phyloP scores from a whole-genome alignment of 306 rosid genomes.

The Inga laurina region DNA sequence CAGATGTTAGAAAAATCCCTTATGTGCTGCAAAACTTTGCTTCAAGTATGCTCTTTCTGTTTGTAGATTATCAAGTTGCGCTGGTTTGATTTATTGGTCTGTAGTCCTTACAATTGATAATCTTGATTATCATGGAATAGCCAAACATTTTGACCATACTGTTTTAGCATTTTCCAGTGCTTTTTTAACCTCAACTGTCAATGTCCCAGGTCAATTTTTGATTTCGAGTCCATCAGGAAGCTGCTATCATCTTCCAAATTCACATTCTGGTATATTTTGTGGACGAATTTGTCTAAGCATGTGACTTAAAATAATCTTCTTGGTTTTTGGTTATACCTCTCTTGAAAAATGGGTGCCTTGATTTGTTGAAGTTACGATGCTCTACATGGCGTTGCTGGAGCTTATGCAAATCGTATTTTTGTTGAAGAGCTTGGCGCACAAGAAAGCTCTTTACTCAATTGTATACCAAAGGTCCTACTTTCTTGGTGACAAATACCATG shows the following conservation, averaged over 20 bases:
- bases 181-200: slow-evolving; percentile 21
- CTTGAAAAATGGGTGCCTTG: neutral
- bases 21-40: slow-evolving; percentile 22
- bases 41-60: slow-evolving; percentile 17
- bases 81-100: slow-evolving; percentile 12
- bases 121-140: slow-evolving; percentile 25
- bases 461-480: slow-evolving; percentile 82
- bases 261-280: slow-evolving; percentile 78
- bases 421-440: slow-evolving; percentile 98
- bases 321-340: neutral
- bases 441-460: slow-evolving; percentile 89
- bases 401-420: slow-evolving; percentile 90
- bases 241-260: slow-evolving; percentile 82
- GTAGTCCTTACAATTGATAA: slow-evolving; percentile 9
- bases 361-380: slow-evolving; percentile 68
- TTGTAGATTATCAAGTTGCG: slow-evolving; percentile 5
- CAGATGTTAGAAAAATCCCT: slow-evolving; percentile 16
- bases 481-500: slow-evolving; percentile 12
- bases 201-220: slow-evolving; percentile 86
- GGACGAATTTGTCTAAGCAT: slow-evolving; percentile 25
- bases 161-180: slow-evolving; percentile 12
- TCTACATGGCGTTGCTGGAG: slow-evolving; percentile 95
- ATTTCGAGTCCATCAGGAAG: slow-evolving; percentile 73
- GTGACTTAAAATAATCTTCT: slow-evolving; percentile 15
- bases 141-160: slow-evolving; percentile 1